These are phyloP conservation scores for Boletus eberwhitei DNA, from an alignment of 768 basidiomycete genomes.

Conservation along the genomic window DNA sequence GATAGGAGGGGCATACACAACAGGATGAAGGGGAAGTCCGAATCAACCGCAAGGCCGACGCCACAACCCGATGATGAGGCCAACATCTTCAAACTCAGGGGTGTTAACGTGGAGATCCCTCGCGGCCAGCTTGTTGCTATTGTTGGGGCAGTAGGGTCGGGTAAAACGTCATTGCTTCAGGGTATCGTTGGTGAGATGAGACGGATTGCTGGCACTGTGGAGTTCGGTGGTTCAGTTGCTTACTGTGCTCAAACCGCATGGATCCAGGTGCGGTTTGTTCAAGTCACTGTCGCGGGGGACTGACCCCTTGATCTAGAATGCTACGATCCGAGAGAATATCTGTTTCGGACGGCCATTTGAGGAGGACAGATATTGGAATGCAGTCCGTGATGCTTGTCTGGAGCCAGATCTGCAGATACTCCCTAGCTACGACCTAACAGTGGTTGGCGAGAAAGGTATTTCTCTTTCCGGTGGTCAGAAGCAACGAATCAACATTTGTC, in stretches of 20 bases:
- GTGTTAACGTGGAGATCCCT: constrained; percentile 67
- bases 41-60: constrained; percentile 18
- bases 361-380: constrained; percentile 78
- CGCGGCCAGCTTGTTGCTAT: constrained; percentile 79
- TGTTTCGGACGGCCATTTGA: constrained; percentile 85
- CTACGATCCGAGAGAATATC: constrained; percentile 86
- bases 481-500: constrained; percentile 81
- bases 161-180: constrained; percentile 64
- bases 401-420: constrained; percentile 79
- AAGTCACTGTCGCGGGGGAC: not conserved
- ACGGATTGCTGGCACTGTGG: constrained; percentile 57
- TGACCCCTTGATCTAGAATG: constrained; percentile 44
- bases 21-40: constrained; percentile 14
- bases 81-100: constrained; percentile 58
- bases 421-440: constrained; percentile 73
- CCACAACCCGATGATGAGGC: constrained; percentile 35
- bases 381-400: constrained; percentile 71
- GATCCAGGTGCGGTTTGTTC: constrained; percentile 60
- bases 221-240: constrained; percentile 72
- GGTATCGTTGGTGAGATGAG: constrained; percentile 85
- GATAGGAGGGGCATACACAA: constrained; percentile 2
- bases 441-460: constrained; percentile 86
- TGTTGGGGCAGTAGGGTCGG: constrained; percentile 66
- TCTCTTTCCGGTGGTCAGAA: constrained; percentile 81
- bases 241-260: constrained; percentile 89